Evolutionary conservation across 352 stramenopile genomes (phyloP).

Genomic region (Saprolegnia diclina): DNA sequence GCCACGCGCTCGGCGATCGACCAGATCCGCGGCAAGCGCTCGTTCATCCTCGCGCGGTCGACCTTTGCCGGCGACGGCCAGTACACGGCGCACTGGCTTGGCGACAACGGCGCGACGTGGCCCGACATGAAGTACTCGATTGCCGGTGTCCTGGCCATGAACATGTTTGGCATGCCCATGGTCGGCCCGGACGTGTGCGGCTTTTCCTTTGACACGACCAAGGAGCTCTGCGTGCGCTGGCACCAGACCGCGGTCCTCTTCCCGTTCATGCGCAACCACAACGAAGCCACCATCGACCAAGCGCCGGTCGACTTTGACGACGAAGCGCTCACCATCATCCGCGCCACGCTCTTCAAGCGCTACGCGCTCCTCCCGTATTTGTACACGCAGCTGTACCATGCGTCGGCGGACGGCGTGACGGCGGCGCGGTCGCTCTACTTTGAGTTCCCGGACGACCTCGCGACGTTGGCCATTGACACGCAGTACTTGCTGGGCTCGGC

Average conservation of each 20-base stretch:
- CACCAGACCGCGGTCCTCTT: conserved; percentile 40
- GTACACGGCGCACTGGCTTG: conserved; percentile 68
- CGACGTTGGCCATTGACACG: conserved; percentile 35
- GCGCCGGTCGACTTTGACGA: conserved; percentile 69
- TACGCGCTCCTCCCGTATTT: conserved; percentile 76
- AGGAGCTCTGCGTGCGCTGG: conserved; percentile 75
- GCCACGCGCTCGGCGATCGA: conserved; percentile 52
- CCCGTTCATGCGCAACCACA: conserved; percentile 79
- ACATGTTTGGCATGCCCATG: conserved; percentile 76
- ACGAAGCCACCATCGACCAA: conserved; percentile 43
- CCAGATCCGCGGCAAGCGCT: conserved; percentile 45
- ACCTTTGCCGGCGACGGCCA: conserved; percentile 59
- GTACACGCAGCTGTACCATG: conserved; percentile 69
- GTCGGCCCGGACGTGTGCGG: conserved; percentile 74
- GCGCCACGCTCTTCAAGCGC: conserved; percentile 59
- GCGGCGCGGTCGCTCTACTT: conserved; percentile 56
- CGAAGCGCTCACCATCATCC: conserved; percentile 40
- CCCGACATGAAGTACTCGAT: conserved; percentile 70
- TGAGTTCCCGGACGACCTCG: conserved; percentile 48
- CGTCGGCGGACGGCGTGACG: conserved; percentile 36
- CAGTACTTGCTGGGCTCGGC: conserved; percentile 53
- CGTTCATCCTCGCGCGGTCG: conserved; percentile 67
- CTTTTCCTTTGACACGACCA: conserved; percentile 48
- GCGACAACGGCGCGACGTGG: conserved; percentile 74
- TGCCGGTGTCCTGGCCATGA: conserved; percentile 59